Percentiles rank a stretch among this genome's conserved stretches.
These are phyloP conservation scores for Aspergillus flavus DNA, from an alignment of 2,329 filamentous ascomycete genomes.

Conservation along the genomic window DNA sequence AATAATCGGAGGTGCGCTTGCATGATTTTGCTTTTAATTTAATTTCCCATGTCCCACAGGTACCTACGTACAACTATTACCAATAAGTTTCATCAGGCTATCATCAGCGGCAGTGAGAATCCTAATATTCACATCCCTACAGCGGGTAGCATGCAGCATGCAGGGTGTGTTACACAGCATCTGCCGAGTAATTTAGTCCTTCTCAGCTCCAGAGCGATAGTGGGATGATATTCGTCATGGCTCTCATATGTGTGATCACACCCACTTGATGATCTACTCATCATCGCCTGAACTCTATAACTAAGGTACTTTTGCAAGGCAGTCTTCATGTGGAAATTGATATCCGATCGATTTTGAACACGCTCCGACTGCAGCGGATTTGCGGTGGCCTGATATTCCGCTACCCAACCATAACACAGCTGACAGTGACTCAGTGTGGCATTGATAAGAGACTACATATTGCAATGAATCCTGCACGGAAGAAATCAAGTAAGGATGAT, in stretches of 20 bases:
- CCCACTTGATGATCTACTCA: not conserved
- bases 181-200: not conserved
- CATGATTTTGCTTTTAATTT: conserved; percentile 14
- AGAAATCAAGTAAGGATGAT: not conserved
- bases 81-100: not conserved
- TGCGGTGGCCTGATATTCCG: conserved; percentile 1
- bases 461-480: not conserved
- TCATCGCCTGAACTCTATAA: not conserved
- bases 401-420: not conserved
- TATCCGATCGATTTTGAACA: not conserved
- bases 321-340: not conserved
- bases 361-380: not conserved
- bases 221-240: not conserved
- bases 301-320: not conserved
- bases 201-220: not conserved
- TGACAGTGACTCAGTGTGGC: not conserved
- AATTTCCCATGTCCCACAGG: conserved; percentile 5
- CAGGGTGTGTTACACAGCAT: not conserved
- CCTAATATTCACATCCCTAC: not conserved
- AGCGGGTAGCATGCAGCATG: conserved; percentile 3
- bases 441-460: not conserved
- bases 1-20: not conserved
- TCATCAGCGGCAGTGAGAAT: not conserved
- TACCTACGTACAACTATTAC: conserved; percentile 1
- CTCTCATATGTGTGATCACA: not conserved